A percentile compares a stretch with the other conserved stretches of the same genome.
Evolutionary conservation across 208 protist genomes (phyloP).

Genomic region (Endotrypanum monterogeii): DNA sequence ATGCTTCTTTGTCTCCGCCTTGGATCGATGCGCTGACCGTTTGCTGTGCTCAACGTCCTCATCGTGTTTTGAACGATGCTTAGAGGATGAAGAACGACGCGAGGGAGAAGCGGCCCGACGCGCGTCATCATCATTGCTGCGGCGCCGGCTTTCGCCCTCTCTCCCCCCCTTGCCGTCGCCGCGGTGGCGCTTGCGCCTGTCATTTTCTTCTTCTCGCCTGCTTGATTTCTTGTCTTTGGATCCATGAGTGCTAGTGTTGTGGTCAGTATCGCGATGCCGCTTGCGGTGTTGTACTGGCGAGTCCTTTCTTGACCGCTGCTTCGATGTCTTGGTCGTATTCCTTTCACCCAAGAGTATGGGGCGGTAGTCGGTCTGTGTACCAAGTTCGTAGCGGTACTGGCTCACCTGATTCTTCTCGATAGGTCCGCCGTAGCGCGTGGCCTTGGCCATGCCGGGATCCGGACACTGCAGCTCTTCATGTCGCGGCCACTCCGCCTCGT

Average conservation of each 20-base stretch:
- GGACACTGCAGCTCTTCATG: conserved; percentile 72
- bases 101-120: neutral
- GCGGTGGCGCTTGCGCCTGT: conserved; percentile 3
- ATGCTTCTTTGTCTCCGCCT: neutral
- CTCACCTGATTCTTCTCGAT: conserved; percentile 67
- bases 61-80: neutral
- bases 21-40: neutral
- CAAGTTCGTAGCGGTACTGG: conserved; percentile 74
- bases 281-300: neutral
- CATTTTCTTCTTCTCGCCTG: conserved; percentile 1
- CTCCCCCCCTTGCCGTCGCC: conserved; percentile 3
- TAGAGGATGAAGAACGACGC: neutral
- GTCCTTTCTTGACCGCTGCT: neutral
- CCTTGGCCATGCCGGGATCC: conserved; percentile 52
- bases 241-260: neutral
- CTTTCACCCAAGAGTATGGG: conserved; percentile 44
- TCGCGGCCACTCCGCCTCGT: conserved; percentile 59
- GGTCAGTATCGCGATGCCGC: neutral
- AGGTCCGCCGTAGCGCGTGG: conserved; percentile 40
- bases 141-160: neutral
- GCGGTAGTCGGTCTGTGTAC: conserved; percentile 56
- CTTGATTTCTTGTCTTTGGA: neutral
- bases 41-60: neutral
- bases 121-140: neutral
- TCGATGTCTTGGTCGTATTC: neutral